A percentile compares a stretch with the other conserved stretches of the same genome.
Conservation (phyloP, 2,329 filamentous ascomycete genomes). For the Ophiosphaerella narmari region DNA sequence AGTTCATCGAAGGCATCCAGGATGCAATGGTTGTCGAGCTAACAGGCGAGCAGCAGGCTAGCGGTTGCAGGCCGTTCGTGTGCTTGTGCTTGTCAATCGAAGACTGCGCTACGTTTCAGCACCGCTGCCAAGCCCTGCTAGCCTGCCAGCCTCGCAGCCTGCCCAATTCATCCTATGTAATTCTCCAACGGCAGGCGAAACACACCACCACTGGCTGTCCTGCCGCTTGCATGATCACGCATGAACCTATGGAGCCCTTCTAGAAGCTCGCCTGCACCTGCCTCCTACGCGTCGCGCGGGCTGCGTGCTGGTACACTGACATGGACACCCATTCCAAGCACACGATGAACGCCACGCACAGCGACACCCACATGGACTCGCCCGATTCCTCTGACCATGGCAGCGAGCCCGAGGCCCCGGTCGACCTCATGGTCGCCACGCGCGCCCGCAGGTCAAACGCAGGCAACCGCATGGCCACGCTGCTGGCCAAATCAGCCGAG, state of each 20-base stretch:
- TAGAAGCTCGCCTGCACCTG: slow-evolving; percentile 29
- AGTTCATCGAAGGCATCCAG: no score
- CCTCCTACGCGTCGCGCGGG: slow-evolving; percentile 14
- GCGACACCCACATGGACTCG: slow-evolving; percentile 17
- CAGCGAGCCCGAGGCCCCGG: slow-evolving; percentile 34
- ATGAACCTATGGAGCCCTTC: slow-evolving; percentile 1
- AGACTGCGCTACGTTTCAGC: slow-evolving; percentile 35
- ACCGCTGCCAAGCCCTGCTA: not conserved
- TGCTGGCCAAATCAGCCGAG: slow-evolving; percentile 39
- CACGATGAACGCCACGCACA: slow-evolving; percentile 10
- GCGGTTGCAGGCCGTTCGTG: no score
- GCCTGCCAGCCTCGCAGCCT: no score
- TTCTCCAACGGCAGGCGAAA: slow-evolving; percentile 29
- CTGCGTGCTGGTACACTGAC: slow-evolving; percentile 2
- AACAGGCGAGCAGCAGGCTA: no score
- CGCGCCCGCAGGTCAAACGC: slow-evolving; percentile 46
- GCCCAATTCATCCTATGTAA: no score
- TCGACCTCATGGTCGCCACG: slow-evolving; percentile 46
- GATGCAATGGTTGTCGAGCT: no score
- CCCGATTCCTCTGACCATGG: slow-evolving; percentile 27
- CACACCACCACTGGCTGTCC: slow-evolving; percentile 10
- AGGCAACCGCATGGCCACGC: slow-evolving; percentile 48
- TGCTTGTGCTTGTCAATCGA: slow-evolving; percentile 18
- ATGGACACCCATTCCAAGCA: slow-evolving; percentile 17
- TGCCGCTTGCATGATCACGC: not conserved